Conservation (phyloP, 2,329 filamentous ascomycete species). For the Sporothrix humicola region DNA sequence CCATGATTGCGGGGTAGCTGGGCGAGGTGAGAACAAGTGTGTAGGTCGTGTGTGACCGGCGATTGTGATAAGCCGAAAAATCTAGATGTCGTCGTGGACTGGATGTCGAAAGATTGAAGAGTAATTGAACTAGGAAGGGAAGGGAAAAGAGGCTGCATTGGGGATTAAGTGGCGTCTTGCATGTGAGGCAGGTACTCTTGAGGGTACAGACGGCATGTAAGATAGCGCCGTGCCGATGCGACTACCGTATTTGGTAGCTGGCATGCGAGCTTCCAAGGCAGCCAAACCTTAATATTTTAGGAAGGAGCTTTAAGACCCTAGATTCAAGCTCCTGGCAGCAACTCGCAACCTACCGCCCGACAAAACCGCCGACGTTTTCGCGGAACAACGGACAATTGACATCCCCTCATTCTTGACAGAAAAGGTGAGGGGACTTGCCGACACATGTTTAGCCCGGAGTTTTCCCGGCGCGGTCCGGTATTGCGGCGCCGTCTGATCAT, state of each 20-base stretch:
- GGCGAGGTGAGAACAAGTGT: background rate
- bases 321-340: background rate
- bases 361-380: background rate
- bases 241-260: background rate
- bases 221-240: constrained; percentile 10
- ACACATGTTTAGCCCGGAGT: constrained; percentile 4
- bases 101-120: background rate
- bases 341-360: background rate
- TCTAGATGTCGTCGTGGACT: background rate
- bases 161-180: background rate
- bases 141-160: background rate
- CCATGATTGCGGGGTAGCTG: constrained; percentile 45
- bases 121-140: background rate
- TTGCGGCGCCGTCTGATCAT: background rate
- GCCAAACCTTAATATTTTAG: background rate
- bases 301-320: background rate
- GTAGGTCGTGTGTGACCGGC: background rate
- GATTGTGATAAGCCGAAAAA: background rate
- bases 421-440: background rate
- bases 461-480: constrained; percentile 15
- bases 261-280: background rate
- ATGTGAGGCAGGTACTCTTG: background rate
- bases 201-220: background rate
- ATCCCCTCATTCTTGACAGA: background rate
- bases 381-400: constrained; percentile 13